Base-by-base conservation (phyloP, 2,329 filamentous ascomycete species). In the Fusarium succisae region DNA sequence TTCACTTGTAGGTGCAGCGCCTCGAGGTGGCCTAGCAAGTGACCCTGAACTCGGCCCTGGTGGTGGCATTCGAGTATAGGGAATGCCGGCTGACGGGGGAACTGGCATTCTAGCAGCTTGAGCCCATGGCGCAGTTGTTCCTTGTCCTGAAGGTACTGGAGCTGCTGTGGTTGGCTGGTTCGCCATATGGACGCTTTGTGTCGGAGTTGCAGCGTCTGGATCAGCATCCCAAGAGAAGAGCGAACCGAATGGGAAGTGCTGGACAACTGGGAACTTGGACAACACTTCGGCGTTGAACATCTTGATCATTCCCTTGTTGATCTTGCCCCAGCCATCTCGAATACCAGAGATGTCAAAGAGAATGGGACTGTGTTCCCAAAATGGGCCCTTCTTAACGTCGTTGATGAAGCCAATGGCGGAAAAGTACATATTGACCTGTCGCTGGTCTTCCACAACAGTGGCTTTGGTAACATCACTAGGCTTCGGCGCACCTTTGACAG, bases 281-380 rank as follows among this genome's bases (percentile, higher is more conserved):
- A 99, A 87, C 7, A 99, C 96, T 84, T 99, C 96, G 24, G 94
- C 96, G 76, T 97, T 95, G 85, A 96, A 99, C 96, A 99, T 99
- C 84, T 98, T 99, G 79, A 99, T 91, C 96, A 99, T 98, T 58
- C 96, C 96, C 91, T 95, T 95, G 83, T 99, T 98, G 79, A 99
- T 98, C 86, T 99, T 99, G 41, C 93, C 96, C 96, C 96, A 99
- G n/a, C 96, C 94, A 64, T 92, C 92, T 75, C 90, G 91, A 73
- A 99, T 93, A 17, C 96, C 96, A 1, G 94, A 97, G 47, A 99
- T 94, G 81, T 99, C 95, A 81, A 93, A 99, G 18, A 99, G 85
- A 75, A 98, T 96, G 1, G 96, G 96, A 74, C 94, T 98, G 81
- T 99, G 96, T 77, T 96, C 94, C 95, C 96, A 98, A 80, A 99